Evolutionary conservation across 2,329 filamentous ascomycete genomes (phyloP).

Genomic region (Exophiala lecanii-corni): DNA sequence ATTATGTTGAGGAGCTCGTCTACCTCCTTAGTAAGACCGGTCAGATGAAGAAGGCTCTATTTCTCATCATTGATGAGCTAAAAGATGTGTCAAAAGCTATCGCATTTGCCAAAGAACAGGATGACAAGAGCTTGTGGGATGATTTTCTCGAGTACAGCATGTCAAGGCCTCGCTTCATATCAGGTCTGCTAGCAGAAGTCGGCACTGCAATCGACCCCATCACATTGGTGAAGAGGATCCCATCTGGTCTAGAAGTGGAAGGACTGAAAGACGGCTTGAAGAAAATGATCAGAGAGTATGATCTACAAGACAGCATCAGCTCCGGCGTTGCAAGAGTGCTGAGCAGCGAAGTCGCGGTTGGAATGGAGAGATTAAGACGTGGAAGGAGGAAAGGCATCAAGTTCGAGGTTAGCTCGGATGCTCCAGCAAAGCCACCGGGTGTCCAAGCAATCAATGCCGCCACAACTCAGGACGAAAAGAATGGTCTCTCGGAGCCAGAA

Average conservation of each 20-base stretch:
- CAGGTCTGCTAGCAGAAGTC: constrained; percentile 84
- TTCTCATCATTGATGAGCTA: constrained; percentile 89
- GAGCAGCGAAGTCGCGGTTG: constrained; percentile 76
- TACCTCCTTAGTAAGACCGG: constrained; percentile 94
- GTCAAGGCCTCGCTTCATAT: constrained; percentile 95
- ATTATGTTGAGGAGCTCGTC: constrained; percentile 89
- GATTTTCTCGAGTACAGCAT: constrained; percentile 92
- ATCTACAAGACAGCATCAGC: constrained; percentile 89
- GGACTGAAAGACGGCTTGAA: constrained; percentile 82
- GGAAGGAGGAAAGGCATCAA: constrained; percentile 83
- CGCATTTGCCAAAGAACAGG: constrained; percentile 86
- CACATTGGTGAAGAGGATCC: constrained; percentile 81
- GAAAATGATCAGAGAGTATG: constrained; percentile 90
- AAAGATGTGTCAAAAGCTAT: constrained; percentile 90
- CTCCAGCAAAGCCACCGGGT: constrained; percentile 1
- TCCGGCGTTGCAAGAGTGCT: constrained; percentile 83
- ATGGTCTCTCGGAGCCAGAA: constrained; percentile 5
- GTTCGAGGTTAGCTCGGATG: constrained; percentile 60
- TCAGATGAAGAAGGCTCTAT: constrained; percentile 84
- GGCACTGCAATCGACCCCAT: constrained; percentile 93
- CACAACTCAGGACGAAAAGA: neutral
- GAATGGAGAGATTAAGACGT: constrained; percentile 72
- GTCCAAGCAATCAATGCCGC: neutral
- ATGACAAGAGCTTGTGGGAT: constrained; percentile 90
- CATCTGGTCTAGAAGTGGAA: constrained; percentile 86